A percentile compares a stretch with the other conserved stretches of the same genome.
These are phyloP conservation scores for Suzukiozyma palmioleophila DNA, from an alignment of 1,139 yeast genomes.

Conservation along the genomic window DNA sequence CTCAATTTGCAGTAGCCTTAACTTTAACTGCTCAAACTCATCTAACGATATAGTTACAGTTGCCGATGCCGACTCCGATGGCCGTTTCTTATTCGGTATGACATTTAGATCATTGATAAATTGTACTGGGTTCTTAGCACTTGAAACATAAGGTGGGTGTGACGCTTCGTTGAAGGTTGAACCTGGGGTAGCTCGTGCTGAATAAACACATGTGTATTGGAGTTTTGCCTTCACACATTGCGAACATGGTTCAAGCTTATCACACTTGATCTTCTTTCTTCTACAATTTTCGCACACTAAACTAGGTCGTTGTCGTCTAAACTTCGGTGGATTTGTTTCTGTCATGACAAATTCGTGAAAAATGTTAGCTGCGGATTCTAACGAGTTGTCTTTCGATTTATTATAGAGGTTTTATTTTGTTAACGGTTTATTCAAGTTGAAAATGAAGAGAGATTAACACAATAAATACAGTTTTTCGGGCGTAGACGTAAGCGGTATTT, in stretches of 20 bases:
- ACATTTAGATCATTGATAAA: constrained; percentile 2
- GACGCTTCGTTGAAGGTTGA: not conserved
- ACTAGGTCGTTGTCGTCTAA: constrained; percentile 17
- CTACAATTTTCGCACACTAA: constrained; percentile 36
- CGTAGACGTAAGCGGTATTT: too few species aligned
- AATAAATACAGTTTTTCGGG: too few species aligned
- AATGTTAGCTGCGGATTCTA: too few species aligned
- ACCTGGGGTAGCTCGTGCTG: constrained; percentile 11
- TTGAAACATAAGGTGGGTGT: constrained; percentile 18
- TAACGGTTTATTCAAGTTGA: too few species aligned
- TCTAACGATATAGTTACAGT: not conserved
- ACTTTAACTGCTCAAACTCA: not conserved
- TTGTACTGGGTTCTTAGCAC: constrained; percentile 24
- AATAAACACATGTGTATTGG: constrained; percentile 23
- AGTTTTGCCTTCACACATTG: constrained; percentile 28
- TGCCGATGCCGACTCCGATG: constrained; percentile 3
- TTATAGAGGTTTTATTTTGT: too few species aligned
- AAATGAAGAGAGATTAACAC: too few species aligned
- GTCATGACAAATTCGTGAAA: not conserved
- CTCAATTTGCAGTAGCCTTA: constrained; percentile 1
- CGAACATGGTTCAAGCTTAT: constrained; percentile 31
- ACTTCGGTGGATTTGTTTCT: not conserved
- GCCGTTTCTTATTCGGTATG: constrained; percentile 5
- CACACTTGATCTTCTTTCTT: constrained; percentile 34
- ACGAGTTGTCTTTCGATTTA: too few species aligned